Evolutionary conservation across 352 stramenopile species (phyloP).

Genomic region (Blastocystis sp.): DNA sequence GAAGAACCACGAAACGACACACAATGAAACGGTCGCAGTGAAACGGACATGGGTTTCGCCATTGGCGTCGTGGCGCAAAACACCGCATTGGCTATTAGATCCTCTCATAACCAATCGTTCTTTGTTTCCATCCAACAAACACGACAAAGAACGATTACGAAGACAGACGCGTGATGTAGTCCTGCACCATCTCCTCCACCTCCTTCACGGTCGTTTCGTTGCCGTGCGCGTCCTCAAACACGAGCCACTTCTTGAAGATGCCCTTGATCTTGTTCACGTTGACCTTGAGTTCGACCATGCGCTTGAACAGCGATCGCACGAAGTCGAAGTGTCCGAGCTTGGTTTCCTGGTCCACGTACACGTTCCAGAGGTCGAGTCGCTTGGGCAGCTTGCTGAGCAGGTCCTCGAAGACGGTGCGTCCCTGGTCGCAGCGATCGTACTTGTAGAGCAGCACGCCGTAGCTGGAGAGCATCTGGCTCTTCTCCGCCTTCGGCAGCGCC

Average conservation of each 20-base stretch:
- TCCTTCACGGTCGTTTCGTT: constrained; percentile 4
- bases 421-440: constrained; percentile 29
- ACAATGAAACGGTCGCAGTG: neutral
- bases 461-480: constrained; percentile 35
- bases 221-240: constrained; percentile 49
- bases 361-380: constrained; percentile 45
- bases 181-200: constrained; percentile 50
- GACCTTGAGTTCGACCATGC: constrained; percentile 44
- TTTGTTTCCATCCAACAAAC: constrained; percentile 14
- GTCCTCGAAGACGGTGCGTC: constrained; percentile 48
- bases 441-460: constrained; percentile 45
- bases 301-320: constrained; percentile 34
- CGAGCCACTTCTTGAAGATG: constrained; percentile 53
- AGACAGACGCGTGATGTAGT: constrained; percentile 45
- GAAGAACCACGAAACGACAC: constrained; percentile 32
- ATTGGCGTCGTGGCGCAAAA: too few species aligned
- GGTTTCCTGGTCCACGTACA: constrained; percentile 54
- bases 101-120: too few species aligned
- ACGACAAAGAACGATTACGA: neutral
- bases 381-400: constrained; percentile 36
- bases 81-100: too few species aligned
- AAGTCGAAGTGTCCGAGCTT: constrained; percentile 29
- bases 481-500: constrained; percentile 17
- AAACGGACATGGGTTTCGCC: neutral
- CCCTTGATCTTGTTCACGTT: constrained; percentile 50